Conservation (phyloP, 805 yeast species). For the Yarrowia divulgata region DNA sequence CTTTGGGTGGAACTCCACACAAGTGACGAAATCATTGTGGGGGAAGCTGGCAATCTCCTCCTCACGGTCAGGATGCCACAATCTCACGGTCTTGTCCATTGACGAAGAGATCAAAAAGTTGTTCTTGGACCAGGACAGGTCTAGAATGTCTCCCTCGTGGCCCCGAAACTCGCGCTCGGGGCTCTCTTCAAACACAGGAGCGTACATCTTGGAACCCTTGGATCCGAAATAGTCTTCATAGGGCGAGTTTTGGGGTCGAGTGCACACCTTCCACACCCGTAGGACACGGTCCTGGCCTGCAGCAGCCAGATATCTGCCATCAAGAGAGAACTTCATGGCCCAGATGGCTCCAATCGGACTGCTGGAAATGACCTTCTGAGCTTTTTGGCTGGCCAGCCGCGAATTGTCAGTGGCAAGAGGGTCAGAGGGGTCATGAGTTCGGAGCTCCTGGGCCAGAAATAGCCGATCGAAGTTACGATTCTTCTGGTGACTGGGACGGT, state of each 20-base stretch:
- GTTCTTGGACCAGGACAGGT: slow-evolving; percentile 87
- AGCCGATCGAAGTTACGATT: slow-evolving; percentile 47
- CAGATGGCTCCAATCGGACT: slow-evolving; percentile 62
- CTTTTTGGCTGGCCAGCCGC: slow-evolving; percentile 11
- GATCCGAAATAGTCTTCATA: slow-evolving; percentile 10
- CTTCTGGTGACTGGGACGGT: slow-evolving; percentile 42
- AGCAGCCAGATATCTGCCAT: slow-evolving; percentile 83
- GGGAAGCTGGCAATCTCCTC: slow-evolving; percentile 67
- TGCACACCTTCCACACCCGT: slow-evolving; percentile 75
- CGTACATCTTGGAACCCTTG: slow-evolving; percentile 53
- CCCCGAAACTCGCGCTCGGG: slow-evolving; percentile 70
- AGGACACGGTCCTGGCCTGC: slow-evolving; percentile 80
- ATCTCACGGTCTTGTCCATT: slow-evolving; percentile 79
- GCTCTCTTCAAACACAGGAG: slow-evolving; percentile 77
- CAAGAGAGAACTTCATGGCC: slow-evolving; percentile 73
- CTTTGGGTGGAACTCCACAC: slow-evolving; percentile 77
- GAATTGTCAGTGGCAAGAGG: slow-evolving; percentile 12
- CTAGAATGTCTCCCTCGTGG: slow-evolving; percentile 74
- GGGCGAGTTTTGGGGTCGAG: slow-evolving; percentile 26
- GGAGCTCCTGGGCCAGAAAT: slow-evolving; percentile 51
- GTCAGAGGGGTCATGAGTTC: slow-evolving; percentile 17
- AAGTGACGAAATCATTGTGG: slow-evolving; percentile 84
- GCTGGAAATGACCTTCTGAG: slow-evolving; percentile 14
- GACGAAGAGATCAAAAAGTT: slow-evolving; percentile 80
- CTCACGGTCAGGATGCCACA: slow-evolving; percentile 83